These are phyloP conservation scores for Geotrichum restrictum DNA, from an alignment of 1,139 yeast species.

Conservation along the genomic window DNA sequence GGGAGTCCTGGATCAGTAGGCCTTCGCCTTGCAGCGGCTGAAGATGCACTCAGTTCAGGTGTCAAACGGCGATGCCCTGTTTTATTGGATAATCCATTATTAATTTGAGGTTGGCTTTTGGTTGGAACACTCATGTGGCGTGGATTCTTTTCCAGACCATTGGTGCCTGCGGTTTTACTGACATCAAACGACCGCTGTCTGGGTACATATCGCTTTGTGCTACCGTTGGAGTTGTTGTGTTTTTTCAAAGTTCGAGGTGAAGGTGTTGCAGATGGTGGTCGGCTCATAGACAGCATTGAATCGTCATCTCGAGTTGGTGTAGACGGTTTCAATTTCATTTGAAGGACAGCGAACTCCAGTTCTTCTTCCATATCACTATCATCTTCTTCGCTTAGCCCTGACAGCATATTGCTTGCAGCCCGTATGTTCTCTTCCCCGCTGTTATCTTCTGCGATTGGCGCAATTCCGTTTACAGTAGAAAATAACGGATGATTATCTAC, in stretches of 20 bases:
- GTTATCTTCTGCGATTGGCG: constrained; percentile 2
- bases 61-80: constrained; percentile 1
- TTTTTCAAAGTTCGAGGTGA: constrained; percentile 25
- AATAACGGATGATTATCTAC: constrained; percentile 7
- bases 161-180: constrained; percentile 1
- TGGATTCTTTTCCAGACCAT: constrained; percentile 4
- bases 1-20: constrained; percentile 17
- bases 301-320: constrained; percentile 23
- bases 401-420: constrained; percentile 15
- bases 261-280: constrained; percentile 24
- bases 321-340: constrained; percentile 28
- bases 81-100: background rate
- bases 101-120: background rate
- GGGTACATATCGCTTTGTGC: constrained; percentile 4
- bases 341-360: constrained; percentile 34
- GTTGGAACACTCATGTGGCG: constrained; percentile 16
- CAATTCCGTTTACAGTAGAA: background rate
- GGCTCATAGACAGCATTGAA: constrained; percentile 18
- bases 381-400: constrained; percentile 35
- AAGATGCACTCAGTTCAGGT: background rate
- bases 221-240: constrained; percentile 16
- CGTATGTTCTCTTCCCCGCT: constrained; percentile 4
- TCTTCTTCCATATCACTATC: constrained; percentile 41
- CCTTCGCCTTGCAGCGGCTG: constrained; percentile 1
- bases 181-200: constrained; percentile 16